Conservation (phyloP, 176 grass and related monocot species). For the Carex myosuroides region DNA sequence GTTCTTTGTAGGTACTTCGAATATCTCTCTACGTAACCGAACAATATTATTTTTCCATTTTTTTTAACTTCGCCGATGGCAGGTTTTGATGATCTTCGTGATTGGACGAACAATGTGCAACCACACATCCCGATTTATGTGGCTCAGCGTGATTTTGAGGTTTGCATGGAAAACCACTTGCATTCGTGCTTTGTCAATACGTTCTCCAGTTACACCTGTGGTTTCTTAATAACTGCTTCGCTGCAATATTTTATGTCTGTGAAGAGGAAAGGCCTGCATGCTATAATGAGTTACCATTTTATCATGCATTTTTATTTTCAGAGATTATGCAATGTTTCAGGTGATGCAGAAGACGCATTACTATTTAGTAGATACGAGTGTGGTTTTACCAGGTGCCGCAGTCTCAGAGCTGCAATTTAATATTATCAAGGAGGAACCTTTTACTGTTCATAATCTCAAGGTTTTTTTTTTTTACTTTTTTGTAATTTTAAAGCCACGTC, state of each 20-base stretch:
- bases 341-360: slow-evolving; percentile 99
- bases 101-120: slow-evolving; percentile 95
- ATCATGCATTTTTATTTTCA: neutral
- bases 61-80: slow-evolving; percentile 25
- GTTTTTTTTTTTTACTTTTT: slow-evolving; percentile 22
- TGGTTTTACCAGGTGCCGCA: slow-evolving; percentile 79
- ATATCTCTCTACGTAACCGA: neutral
- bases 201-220: neutral
- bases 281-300: neutral
- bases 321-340: slow-evolving; percentile 31
- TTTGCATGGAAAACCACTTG: slow-evolving; percentile 10
- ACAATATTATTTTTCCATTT: neutral
- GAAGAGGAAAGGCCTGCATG: neutral
- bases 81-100: slow-evolving; percentile 92
- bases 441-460: slow-evolving; percentile 76
- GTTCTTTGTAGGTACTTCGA: neutral
- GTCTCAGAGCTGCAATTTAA: slow-evolving; percentile 81
- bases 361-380: slow-evolving; percentile 95
- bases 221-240: neutral
- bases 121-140: slow-evolving; percentile 81
- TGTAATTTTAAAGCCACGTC: neutral
- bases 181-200: neutral
- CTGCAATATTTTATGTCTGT: neutral
- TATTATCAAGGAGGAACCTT: slow-evolving; percentile 84
- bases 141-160: slow-evolving; percentile 76